Conservation (phyloP, 306 rosid species). For the Cicer arietinum region DNA sequence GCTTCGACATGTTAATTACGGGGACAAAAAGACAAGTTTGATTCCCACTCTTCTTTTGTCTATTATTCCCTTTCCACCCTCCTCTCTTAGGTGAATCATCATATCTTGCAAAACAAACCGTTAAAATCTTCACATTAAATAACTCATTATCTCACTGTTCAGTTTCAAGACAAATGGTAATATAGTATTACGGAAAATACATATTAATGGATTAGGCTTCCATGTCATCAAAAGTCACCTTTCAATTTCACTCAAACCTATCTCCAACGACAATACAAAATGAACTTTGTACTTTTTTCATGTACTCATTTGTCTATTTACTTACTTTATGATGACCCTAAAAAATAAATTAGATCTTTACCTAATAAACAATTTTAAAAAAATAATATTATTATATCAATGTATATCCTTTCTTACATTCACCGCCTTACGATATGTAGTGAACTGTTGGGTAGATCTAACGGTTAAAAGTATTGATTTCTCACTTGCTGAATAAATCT, state of each 20-base stretch:
- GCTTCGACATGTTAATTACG: constrained; percentile 48
- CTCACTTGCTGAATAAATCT: too few relatives aligned
- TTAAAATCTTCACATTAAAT: background rate
- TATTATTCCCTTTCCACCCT: constrained; percentile 10
- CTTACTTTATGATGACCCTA: background rate
- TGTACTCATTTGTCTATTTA: background rate
- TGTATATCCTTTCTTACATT: too few relatives aligned
- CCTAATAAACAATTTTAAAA: background rate
- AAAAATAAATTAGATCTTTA: background rate
- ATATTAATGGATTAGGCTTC: constrained; percentile 50
- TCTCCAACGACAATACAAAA: constrained; percentile 7
- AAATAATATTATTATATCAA: too few relatives aligned
- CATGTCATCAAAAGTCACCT: constrained; percentile 39
- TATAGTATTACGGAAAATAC: constrained; percentile 9
- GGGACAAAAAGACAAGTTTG: constrained; percentile 48
- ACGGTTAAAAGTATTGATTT: too few relatives aligned
- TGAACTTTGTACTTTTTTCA: constrained; percentile 3
- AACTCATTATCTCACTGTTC: background rate
- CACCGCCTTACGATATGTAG: too few relatives aligned
- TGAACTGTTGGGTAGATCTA: too few relatives aligned
- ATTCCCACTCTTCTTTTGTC: constrained; percentile 51
- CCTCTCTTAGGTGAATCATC: constrained; percentile 45
- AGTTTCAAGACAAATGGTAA: constrained; percentile 41
- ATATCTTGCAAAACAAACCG: constrained; percentile 61
- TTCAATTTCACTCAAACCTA: constrained; percentile 18